Evolutionary conservation across 1,139 yeast species (phyloP), one percentile per base, ranked within the genome.

Genomic region (Nakaseomyces nivariensis): DNA sequence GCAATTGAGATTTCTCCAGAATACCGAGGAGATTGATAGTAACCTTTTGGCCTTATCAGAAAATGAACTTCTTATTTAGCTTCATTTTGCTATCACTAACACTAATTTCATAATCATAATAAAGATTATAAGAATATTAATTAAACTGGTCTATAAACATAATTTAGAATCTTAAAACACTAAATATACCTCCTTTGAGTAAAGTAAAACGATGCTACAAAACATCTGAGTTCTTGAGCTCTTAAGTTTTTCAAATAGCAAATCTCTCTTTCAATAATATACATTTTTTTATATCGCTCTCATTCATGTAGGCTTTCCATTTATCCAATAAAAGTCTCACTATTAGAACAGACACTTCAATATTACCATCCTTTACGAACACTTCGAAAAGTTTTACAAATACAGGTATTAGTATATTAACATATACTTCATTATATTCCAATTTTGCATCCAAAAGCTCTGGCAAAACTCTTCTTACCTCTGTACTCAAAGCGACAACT

Each of bases 1-100:
- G 3, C 52, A 52, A 25, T 17, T 57, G 3, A 37, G 48, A 6
- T 9, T 32, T 9, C 38, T 53, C 9, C 43, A 42, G 33, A 11
- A 43, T 25, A 38, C 42, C 24, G 42, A 26, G n/a, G 42, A 38
- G 5, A 38, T 4, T 9, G 42, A 38, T 25, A 10, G 9, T 25
- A 11, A 25, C 7, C 7, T 38, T 10, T 17, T 36, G 6, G n/a
- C 38, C 4, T 10, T 36, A 1, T 10, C 24, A 6, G 38, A 36
- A 6, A 10, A 17, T 36, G 38, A 13, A 17, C 22, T 17, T 17
- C 22, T 17, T 17, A 17, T 17, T 17, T 17, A 17, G 22, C 22
- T 17, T 17, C 3, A 1, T 17, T 17, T 17, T 17, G 2, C 22
- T 17, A 17, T 17, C 22, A 17, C 22, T 17, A 17, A 3, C 22